These are phyloP conservation scores for Chlorella vulgaris DNA, from an alignment of 139 green algal species.

Conservation along the genomic window DNA sequence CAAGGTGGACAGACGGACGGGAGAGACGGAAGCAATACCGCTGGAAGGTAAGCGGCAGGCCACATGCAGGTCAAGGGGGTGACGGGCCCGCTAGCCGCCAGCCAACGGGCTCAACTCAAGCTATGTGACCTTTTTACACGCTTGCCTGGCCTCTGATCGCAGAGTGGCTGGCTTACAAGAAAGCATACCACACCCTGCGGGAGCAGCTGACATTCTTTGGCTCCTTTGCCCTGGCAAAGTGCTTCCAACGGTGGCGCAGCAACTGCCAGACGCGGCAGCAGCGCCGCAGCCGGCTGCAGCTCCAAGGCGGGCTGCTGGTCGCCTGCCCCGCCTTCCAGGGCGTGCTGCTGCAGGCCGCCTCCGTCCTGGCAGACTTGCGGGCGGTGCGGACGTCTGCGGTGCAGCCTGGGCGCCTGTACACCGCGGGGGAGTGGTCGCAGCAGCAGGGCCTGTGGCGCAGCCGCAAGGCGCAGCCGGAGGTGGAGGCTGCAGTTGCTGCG, in stretches of 20 bases:
- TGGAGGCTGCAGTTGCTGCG: background rate
- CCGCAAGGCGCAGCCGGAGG: background rate
- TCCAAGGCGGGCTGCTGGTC: background rate
- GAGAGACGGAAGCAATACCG: slow-evolving; percentile 2
- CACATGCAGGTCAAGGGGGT: background rate
- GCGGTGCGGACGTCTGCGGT: background rate
- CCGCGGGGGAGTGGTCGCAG: background rate
- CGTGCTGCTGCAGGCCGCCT: background rate
- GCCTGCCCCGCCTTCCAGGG: background rate
- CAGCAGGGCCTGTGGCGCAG: slow-evolving; percentile 7
- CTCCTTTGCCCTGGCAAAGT: slow-evolving; percentile 7
- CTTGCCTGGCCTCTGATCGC: no score
- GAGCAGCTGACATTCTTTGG: slow-evolving; percentile 11
- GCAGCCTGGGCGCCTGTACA: background rate
- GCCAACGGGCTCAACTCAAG: no score
- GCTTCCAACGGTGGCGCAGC: background rate
- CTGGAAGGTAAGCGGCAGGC: background rate
- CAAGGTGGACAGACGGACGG: background rate
- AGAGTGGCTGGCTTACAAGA: slow-evolving; percentile 5
- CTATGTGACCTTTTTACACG: background rate
- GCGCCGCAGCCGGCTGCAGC: background rate
- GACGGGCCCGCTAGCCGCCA: no score
- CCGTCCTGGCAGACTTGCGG: background rate
- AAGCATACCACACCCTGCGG: slow-evolving; percentile 6
- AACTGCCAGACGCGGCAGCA: background rate